Conservation (phyloP, 1,139 yeast genomes). For the Taiozyma sp. region DNA sequence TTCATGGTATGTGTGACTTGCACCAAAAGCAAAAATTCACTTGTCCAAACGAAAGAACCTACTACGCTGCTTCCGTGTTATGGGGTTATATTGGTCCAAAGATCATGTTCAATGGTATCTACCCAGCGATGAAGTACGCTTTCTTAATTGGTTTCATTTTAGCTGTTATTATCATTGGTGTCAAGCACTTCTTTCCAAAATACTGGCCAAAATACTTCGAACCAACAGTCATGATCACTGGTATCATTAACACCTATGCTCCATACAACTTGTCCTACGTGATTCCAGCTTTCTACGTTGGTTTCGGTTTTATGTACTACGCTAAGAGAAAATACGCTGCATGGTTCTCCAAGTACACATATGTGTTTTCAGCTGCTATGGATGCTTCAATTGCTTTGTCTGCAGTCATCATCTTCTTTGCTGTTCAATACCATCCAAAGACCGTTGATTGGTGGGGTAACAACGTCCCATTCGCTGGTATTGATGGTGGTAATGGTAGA, state of each 20-base stretch:
- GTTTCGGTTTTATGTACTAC: conserved; percentile 46
- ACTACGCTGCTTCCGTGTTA: conserved; percentile 45
- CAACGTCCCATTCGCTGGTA: conserved; percentile 35
- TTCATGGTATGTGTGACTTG: conserved; percentile 43
- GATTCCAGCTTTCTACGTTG: conserved; percentile 44
- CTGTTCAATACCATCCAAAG: conserved; percentile 41
- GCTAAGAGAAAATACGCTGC: conserved; percentile 39
- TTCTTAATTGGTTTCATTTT: conserved; percentile 48
- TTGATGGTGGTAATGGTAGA: conserved; percentile 37
- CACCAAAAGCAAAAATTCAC: conserved; percentile 37
- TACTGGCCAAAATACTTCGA: conserved; percentile 33
- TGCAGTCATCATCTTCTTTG: conserved; percentile 48
- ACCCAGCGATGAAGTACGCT: conserved; percentile 44
- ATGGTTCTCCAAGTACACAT: conserved; percentile 41
- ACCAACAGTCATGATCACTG: conserved; percentile 44
- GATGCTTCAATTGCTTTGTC: conserved; percentile 57
- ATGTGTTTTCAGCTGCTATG: conserved; percentile 51
- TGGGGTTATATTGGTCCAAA: conserved; percentile 70
- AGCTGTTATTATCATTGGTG: conserved; percentile 37
- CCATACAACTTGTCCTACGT: conserved; percentile 53
- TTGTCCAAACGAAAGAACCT: conserved; percentile 41
- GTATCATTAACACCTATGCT: conserved; percentile 34
- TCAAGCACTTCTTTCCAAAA: conserved; percentile 35
- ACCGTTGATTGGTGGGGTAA: conserved; percentile 58
- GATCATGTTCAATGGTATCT: conserved; percentile 44